Evolutionary conservation across 441 rosid species (phyloP), one percentile per base, ranked within the genome.

Genomic region (Pelargonium australe): DNA sequence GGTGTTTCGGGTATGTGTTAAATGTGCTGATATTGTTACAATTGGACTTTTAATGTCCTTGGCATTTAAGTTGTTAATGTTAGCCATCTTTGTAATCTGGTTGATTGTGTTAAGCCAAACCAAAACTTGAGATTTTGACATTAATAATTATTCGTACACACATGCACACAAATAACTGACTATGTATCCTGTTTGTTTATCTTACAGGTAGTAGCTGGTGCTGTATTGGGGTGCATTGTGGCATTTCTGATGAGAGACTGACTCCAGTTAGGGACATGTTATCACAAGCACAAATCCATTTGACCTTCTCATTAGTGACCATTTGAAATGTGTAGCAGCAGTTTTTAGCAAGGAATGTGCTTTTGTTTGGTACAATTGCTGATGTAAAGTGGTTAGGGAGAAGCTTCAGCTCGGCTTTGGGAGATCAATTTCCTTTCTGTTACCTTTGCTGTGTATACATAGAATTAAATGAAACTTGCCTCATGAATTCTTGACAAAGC

Each of bases 141-240:
- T 28, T 1, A 28, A 28, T 28, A 28, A 28, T 28, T 28, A 31
- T 66, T 62, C 63, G 72, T 14, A 65, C 34, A 31, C 37, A 31
- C 37, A 28, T 4, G 3, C 37, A 31, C 37, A 31, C 17, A n/a
- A 16, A 17, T 63, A 57, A 31, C 44, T 13, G 12, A 12, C 7
- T 66, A 66, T 65, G 14, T 68, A 14, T 53, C 64, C 67, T 31
- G 37, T 44, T 31, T 4, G 37, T 69, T 76, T 65, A 9, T 47
- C 68, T 13, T 53, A 14, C 90, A 94, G 98, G 98, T 94, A 58
- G 86, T 83, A 66, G 96, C 85, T 7, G 98, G 98, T 55, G 83
- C 88, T 11, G 17, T 88, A 7, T 70, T 89, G 85, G 97, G 97
- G 68, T 83, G 86, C 72, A 57, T 89, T 40, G 91, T 91, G 25